Percentiles rank a stretch among this genome's conserved stretches.
phyloP scores from a whole-genome alignment of 106 monocot genomes.

The Acorus gramineus region DNA sequence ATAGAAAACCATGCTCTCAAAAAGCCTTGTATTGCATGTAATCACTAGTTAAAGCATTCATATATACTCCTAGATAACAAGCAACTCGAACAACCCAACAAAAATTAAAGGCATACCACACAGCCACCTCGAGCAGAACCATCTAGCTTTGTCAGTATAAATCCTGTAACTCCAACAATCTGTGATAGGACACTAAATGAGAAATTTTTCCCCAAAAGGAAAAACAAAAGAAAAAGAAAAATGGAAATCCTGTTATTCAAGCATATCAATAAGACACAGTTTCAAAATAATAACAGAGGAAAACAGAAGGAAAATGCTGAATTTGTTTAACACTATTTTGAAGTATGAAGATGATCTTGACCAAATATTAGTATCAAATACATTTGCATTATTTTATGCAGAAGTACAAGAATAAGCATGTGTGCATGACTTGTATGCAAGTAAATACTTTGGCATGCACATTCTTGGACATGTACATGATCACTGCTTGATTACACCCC shows the following conservation, averaged over 20 bases:
- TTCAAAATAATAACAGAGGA: not conserved
- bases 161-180: conserved; percentile 90
- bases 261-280: not conserved
- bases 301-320: not conserved
- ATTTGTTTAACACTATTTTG: too few relatives aligned
- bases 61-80: not conserved
- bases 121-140: conserved; percentile 95
- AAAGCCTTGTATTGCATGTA: too few relatives aligned
- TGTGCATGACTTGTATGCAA: too few relatives aligned
- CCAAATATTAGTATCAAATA: too few relatives aligned
- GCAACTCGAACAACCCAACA: not conserved
- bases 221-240: not conserved
- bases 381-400: too few relatives aligned
- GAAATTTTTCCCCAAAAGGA: too few relatives aligned
- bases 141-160: conserved; percentile 87
- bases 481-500: too few relatives aligned
- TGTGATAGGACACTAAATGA: conserved; percentile 8
- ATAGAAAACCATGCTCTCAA: not conserved
- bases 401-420: too few relatives aligned
- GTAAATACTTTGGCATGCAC: too few relatives aligned
- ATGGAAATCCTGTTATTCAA: not conserved
- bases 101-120: conserved; percentile 46
- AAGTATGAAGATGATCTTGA: too few relatives aligned
- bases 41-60: too few relatives aligned
- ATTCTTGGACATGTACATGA: too few relatives aligned